phyloP scores from a whole-genome alignment of 306 rosid species.

The Dalbergia cultrata region DNA sequence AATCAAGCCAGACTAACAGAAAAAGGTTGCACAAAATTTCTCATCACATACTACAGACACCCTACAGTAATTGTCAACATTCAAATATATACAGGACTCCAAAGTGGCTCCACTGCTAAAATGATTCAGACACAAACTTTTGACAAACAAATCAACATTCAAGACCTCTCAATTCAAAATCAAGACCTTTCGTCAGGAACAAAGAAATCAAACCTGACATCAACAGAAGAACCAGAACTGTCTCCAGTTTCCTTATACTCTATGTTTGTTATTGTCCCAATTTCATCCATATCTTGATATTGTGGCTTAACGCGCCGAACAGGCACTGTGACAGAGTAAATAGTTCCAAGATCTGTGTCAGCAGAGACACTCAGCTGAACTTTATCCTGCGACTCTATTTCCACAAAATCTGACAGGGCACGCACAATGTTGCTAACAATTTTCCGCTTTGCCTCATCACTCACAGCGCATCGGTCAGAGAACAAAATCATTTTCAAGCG shows the following conservation, averaged over 20 bases:
- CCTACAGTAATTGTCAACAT: conserved; percentile 40
- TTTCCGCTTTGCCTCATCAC: conserved; percentile 89
- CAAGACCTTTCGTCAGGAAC: conserved; percentile 56
- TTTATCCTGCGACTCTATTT: conserved; percentile 93
- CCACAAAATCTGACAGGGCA: conserved; percentile 93
- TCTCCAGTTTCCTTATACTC: conserved; percentile 91
- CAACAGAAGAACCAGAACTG: conserved; percentile 76
- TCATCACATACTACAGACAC: conserved; percentile 44
- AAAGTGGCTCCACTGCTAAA: conserved; percentile 36
- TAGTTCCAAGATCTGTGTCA: conserved; percentile 89
- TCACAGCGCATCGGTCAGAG: conserved; percentile 93
- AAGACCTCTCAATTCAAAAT: conserved; percentile 36
- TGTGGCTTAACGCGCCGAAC: conserved; percentile 92
- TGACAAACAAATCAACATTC: conserved; percentile 35
- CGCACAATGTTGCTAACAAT: conserved; percentile 83
- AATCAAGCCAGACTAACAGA: conserved; percentile 44
- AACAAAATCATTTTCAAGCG: conserved; percentile 95
- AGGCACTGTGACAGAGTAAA: conserved; percentile 94
- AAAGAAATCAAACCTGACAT: conserved; percentile 62
- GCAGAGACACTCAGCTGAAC: conserved; percentile 91
- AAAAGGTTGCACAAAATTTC: conserved; percentile 38
- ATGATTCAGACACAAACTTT: conserved; percentile 45
- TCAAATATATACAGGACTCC: conserved; percentile 51
- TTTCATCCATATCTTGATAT: conserved; percentile 81
- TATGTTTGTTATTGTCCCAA: conserved; percentile 80